Evolutionary conservation across 2,329 filamentous ascomycete species (phyloP), one percentile per base, ranked within the genome.

Genomic region (Cladorrhinum sp.): DNA sequence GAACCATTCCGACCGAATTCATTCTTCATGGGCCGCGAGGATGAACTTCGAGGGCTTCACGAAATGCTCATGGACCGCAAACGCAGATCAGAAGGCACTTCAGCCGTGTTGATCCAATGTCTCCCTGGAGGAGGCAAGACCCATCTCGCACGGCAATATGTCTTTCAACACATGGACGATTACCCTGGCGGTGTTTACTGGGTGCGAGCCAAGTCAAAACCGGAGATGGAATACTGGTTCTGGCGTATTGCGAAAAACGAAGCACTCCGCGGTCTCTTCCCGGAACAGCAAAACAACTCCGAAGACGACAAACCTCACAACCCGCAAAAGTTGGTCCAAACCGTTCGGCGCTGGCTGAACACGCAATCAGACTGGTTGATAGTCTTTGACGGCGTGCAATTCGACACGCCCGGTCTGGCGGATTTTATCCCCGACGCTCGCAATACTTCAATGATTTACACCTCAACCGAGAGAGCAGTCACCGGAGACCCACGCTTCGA

Each of bases 171-270:
- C 66, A 82, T 78, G 36, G 73, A 79, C 3, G 76, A 83, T 62
- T 90, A 87, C 66, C 81, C 83, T 0, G 86, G 86, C 1, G 88
- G 88, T 1, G 79, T 89, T 49, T 91, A 88, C 71, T 91, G 88
- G 88, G 80, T 90, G 16, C 81, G 86, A 54, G 84, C 86, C 8
- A 87, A 85, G 65, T 84, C 82, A 1, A 70, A 77, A 2, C 75
- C 83, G 57, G 85, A 87, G 55, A 77, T 85, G 33, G 81, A 82
- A 57, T 82, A 84, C 53, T 84, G 84, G 30, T 90, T 83, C 69
- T 87, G 85, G 82, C 82, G 86, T 54, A 87, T 90, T 63, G 86
- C 85, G 1, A 82, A 82, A 68, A 81, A 80, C 14, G 81, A 81
- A 16, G 80, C 79, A 0, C 69, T 85, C 3, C 36, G n/a, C 24